Conservation (phyloP, 768 basidiomycete genomes). For the Inosperma sp. region DNA sequence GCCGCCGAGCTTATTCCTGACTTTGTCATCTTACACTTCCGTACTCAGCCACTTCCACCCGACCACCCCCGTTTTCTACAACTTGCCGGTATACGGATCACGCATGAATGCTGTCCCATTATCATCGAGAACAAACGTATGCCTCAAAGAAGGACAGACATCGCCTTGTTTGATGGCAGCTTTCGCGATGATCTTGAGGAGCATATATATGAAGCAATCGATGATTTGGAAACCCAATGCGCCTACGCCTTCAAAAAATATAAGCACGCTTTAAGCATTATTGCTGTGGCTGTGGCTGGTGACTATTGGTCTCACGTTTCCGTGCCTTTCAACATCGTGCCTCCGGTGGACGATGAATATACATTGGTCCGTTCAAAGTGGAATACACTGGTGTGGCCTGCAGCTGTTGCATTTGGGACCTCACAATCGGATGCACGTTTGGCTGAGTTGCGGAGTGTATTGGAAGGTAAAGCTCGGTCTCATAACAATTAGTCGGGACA, state of each 20-base stretch:
- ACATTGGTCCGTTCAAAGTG: background rate
- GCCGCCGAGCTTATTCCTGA: background rate
- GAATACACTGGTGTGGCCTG: background rate
- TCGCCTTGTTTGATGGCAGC: background rate
- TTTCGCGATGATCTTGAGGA: background rate
- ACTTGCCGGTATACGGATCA: background rate
- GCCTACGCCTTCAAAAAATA: constrained; percentile 4
- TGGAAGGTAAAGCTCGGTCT: background rate
- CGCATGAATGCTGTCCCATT: background rate
- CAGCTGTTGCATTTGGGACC: constrained; percentile 1
- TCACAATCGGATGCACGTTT: background rate
- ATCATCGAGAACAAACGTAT: background rate
- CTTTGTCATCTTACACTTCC: constrained; percentile 1
- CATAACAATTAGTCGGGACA: too few species aligned
- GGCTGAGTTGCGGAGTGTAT: background rate
- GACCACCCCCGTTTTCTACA: background rate
- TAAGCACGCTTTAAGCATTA: background rate
- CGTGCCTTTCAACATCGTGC: background rate
- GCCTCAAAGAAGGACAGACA: background rate
- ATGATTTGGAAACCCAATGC: background rate
- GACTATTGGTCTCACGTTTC: background rate
- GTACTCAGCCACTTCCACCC: background rate
- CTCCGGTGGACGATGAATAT: background rate
- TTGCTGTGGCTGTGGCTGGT: constrained; percentile 1
- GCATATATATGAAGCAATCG: background rate